Evolutionary conservation across 2,329 filamentous ascomycete genomes (phyloP), one percentile per base, ranked within the genome.

Genomic region (Berkeleyomyces rouxiae): DNA sequence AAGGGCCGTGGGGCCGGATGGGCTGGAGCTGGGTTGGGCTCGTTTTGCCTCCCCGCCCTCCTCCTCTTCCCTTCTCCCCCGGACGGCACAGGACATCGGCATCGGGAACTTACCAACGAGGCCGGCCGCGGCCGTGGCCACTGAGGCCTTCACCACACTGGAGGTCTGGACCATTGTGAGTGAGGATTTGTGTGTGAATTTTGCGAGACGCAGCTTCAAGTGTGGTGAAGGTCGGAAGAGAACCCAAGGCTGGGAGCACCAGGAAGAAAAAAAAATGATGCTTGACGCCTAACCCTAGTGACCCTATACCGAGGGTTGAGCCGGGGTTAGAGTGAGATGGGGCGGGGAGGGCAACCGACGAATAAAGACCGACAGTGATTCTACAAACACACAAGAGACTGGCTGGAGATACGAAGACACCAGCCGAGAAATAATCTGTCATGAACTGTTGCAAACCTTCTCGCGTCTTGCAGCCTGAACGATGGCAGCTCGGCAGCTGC

Each of bases 101-200:
- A 23, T 23, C 23, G 23, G 23, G 23, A 57, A 74, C 73, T 70
- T 78, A 86, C 83, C 82, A 68, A 84, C 70, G 62, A 84, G 66
- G 67, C 80, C 82, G 61, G 82, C 81, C 63, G 81, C 81, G 67
- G 80, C 73, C 59, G 81, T 82, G 70, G 81, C 82, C 70, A 82
- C 78, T 63, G 81, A 81, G 71, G 82, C 80, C 71, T 81, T 82
- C 72, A 82, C 78, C 71, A 84, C 70, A 67, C 77, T 81, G 66
- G 75, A 77, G 66, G 77, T 74, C 71, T 79, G 77, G 66, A 80
- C 74, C 75, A 76, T 76, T 64, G 67, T 70, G 66, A 36, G 65
- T 13, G 58, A 31, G 13, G n/a, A 31, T 11, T 33, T 36, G 16
- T 13, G 36, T 55, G 13, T 33, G n/a, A n/a, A 36, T 36, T 55